phyloP scores from a whole-genome alignment of 2,329 filamentous ascomycete species.

The Apiospora pterosperma region DNA sequence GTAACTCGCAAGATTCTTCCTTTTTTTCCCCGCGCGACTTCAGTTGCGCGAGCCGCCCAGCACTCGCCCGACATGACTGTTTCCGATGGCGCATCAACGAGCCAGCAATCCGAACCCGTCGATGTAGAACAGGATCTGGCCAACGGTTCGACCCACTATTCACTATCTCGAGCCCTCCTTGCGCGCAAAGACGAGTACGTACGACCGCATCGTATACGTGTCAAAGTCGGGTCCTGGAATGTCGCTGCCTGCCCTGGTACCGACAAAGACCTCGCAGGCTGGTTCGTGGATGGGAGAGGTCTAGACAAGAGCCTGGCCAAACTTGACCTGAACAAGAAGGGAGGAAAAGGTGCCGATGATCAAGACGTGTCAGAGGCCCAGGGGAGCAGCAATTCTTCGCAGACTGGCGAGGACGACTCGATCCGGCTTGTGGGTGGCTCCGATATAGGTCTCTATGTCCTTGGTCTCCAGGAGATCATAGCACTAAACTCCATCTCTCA shows the following conservation, averaged over 20 bases:
- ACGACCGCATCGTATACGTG: conserved; percentile 66
- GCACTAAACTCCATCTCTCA: conserved; percentile 78
- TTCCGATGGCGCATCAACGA: conserved; percentile 22
- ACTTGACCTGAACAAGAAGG: conserved; percentile 40
- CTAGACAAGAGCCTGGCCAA: conserved; percentile 61
- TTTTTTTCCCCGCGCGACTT: neutral
- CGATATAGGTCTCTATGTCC: conserved; percentile 82
- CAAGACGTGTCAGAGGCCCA: conserved; percentile 17
- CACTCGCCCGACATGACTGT: conserved; percentile 20
- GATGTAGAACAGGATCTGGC: conserved; percentile 29
- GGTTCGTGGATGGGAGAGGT: conserved; percentile 80
- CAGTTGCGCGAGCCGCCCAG: neutral
- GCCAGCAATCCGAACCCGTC: conserved; percentile 36
- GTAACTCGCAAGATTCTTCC: neutral
- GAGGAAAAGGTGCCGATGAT: conserved; percentile 37
- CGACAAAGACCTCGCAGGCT: conserved; percentile 81
- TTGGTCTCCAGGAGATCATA: conserved; percentile 90
- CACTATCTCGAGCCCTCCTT: conserved; percentile 63
- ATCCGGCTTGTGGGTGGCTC: conserved; percentile 53
- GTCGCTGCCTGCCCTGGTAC: conserved; percentile 81
- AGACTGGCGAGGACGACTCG: conserved; percentile 40
- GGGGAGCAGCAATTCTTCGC: conserved; percentile 19
- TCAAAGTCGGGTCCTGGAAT: conserved; percentile 96
- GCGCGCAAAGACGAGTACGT: conserved; percentile 78
- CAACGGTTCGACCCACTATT: conserved; percentile 47